Conservation (phyloP, 345 rosid species). For the Salix brachista region DNA sequence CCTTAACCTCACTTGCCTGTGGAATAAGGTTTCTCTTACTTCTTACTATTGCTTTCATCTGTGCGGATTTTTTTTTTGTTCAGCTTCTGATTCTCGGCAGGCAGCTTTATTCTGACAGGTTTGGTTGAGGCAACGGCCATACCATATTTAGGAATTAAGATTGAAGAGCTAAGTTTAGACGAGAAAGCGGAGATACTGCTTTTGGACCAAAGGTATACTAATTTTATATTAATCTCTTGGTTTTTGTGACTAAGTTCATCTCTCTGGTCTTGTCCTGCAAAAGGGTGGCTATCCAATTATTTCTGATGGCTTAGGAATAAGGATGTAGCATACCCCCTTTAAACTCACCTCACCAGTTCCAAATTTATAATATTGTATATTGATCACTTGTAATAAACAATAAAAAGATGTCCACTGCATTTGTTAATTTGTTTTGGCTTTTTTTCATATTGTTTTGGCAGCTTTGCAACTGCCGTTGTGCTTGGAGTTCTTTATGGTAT, state of each 20-base stretch:
- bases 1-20: constrained; percentile 82
- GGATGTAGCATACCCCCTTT: no score
- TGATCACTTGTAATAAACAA: no score
- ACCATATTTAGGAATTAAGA: constrained; percentile 55
- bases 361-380: no score
- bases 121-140: constrained; percentile 56
- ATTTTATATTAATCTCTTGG: background rate
- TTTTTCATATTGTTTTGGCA: constrained; percentile 33
- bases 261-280: no score
- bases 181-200: constrained; percentile 78
- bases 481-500: constrained; percentile 68
- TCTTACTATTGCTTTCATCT: background rate
- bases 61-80: background rate
- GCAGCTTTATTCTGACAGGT: constrained; percentile 97
- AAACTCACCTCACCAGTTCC: no score
- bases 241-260: background rate
- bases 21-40: constrained; percentile 58
- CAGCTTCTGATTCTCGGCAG: constrained; percentile 43
- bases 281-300: no score
- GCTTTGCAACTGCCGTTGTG: constrained; percentile 68
- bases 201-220: constrained; percentile 68
- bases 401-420: no score
- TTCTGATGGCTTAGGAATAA: no score
- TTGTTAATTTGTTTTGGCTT: background rate
- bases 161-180: constrained; percentile 69